These are phyloP conservation scores for Trifolium subterraneum DNA, from an alignment of 306 rosid species.

Conservation along the genomic window DNA sequence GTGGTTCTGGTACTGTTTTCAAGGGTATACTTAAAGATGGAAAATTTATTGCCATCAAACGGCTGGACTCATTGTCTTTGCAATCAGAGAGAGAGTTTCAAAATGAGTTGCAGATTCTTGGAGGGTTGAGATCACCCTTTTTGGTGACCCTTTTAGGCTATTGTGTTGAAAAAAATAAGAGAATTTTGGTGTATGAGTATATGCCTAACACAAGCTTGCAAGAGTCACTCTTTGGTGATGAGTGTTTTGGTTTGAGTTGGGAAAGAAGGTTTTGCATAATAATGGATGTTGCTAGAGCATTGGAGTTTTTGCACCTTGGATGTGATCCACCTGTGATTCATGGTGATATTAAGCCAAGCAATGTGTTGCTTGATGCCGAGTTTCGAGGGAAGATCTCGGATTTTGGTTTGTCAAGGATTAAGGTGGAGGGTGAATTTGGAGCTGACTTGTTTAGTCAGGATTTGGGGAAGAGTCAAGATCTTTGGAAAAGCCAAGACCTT, in stretches of 20 bases:
- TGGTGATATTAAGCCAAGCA: constrained; percentile 94
- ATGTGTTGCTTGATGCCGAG: constrained; percentile 79
- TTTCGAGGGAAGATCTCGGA: constrained; percentile 76
- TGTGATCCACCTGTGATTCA: constrained; percentile 97
- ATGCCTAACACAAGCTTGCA: constrained; percentile 93
- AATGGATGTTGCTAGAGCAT: constrained; percentile 81
- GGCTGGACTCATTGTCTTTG: constrained; percentile 66
- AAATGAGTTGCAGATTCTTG: constrained; percentile 91
- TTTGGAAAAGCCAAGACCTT: constrained; percentile 83
- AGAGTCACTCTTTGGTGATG: constrained; percentile 86
- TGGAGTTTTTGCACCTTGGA: constrained; percentile 85
- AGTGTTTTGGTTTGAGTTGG: constrained; percentile 69
- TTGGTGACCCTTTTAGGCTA: constrained; percentile 86
- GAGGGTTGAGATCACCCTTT: constrained; percentile 87
- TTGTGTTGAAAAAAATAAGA: constrained; percentile 75
- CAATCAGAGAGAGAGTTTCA: constrained; percentile 91
- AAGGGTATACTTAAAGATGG: constrained; percentile 77
- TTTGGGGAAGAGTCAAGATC: constrained; percentile 76
- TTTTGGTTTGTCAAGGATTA: constrained; percentile 90
- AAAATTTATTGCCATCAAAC: constrained; percentile 77
- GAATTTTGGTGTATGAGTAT: constrained; percentile 81
- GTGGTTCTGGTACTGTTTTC: constrained; percentile 95
- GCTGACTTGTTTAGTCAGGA: constrained; percentile 94
- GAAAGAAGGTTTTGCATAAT: constrained; percentile 76
- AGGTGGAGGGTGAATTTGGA: constrained; percentile 85